phyloP scores from a whole-genome alignment of 148 eudicot genomes.

The Agrostemma githago region DNA sequence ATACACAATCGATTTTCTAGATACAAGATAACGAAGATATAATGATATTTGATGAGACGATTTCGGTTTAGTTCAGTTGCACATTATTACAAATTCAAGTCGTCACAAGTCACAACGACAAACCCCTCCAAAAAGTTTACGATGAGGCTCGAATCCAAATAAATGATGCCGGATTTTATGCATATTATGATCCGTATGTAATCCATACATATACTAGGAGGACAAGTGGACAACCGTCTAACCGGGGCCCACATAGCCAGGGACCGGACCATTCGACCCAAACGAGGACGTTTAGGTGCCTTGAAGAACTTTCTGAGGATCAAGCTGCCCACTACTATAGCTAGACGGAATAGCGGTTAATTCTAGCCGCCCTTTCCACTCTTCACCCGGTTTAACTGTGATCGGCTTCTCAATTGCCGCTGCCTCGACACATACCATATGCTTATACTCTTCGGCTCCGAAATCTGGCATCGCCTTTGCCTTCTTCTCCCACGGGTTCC shows the following conservation, averaged over 20 bases:
- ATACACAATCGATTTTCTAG: no score
- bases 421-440: slow-evolving; percentile 88
- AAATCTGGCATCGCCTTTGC: slow-evolving; percentile 83
- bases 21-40: no score
- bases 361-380: slow-evolving; percentile 89
- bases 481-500: slow-evolving; percentile 98
- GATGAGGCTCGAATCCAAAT: no score
- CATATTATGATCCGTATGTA: no score
- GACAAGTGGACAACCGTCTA: not conserved
- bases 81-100: no score
- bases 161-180: no score
- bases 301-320: slow-evolving; percentile 64
- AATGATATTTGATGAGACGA: no score
- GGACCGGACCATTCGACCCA: no score
- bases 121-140: no score
- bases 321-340: slow-evolving; percentile 82
- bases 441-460: slow-evolving; percentile 84
- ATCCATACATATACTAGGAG: not conserved
- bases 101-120: no score
- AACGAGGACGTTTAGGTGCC: slow-evolving; percentile 31
- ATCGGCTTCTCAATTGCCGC: slow-evolving; percentile 85
- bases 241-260: no score
- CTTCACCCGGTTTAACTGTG: slow-evolving; percentile 81
- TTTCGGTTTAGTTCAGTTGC: no score
- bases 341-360: slow-evolving; percentile 83